Evolutionary conservation across 139 green algal genomes (phyloP).

Genomic region (Coelastrella sp.): DNA sequence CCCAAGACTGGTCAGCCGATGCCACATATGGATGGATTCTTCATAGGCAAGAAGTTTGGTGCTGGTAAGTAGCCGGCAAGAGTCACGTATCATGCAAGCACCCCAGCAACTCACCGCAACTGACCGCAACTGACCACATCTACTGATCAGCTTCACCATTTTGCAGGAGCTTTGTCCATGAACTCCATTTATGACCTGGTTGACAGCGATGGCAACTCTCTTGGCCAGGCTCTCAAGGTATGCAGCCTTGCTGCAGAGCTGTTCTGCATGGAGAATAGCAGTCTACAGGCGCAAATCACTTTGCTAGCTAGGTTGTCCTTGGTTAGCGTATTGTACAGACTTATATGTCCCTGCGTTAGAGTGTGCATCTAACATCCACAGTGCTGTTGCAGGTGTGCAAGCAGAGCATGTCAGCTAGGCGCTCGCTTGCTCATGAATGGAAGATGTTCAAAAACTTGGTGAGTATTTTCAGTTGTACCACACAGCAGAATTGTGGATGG

Average conservation of each 20-base stretch:
- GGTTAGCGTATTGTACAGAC: too few species aligned
- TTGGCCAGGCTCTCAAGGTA: slow-evolving; percentile 37
- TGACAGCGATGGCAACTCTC: background rate
- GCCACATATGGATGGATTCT: slow-evolving; percentile 22
- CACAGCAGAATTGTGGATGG: too few species aligned
- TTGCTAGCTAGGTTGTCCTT: too few species aligned
- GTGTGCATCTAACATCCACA: too few species aligned
- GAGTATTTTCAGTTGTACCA: too few species aligned
- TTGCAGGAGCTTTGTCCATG: slow-evolving; percentile 16
- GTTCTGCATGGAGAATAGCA: slow-evolving; percentile 11
- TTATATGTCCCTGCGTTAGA: too few species aligned
- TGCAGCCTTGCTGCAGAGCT: background rate
- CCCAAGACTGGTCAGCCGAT: background rate
- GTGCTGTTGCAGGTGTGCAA: slow-evolving; percentile 47
- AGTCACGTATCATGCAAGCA: background rate
- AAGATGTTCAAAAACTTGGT: slow-evolving; percentile 49
- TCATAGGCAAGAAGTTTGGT: slow-evolving; percentile 40
- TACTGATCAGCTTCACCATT: background rate
- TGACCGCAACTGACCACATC: background rate
- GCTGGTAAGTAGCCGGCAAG: background rate
- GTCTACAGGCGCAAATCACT: too few species aligned
- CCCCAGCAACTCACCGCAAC: too few species aligned
- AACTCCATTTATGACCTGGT: slow-evolving; percentile 44
- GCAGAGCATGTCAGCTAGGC: slow-evolving; percentile 34
- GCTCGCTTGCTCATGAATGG: slow-evolving; percentile 43